Evolutionary conservation across 1,284 basidiomycete species (phyloP), one percentile per base, ranked within the genome.

Genomic region (Phylloboletellus chloephorus): DNA sequence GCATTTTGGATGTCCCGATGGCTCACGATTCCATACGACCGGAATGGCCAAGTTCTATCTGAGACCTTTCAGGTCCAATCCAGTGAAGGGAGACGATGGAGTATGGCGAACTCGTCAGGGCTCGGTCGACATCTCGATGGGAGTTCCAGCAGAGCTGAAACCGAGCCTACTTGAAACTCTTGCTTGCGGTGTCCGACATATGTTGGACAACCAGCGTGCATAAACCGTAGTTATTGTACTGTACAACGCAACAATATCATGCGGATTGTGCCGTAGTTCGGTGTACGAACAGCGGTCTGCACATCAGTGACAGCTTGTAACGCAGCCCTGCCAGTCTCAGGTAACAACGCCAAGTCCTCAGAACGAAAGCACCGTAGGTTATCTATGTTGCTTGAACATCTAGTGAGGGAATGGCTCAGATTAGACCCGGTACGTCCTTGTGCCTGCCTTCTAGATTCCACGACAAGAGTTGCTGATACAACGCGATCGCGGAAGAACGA

Each of bases 321-420:
- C n/a, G n/a, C n/a, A n/a, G n/a, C n/a, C n/a, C n/a, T n/a, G n/a
- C n/a, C n/a, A n/a, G n/a, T n/a, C n/a, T n/a, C n/a, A n/a, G n/a
- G n/a, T n/a, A n/a, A n/a, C n/a, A n/a, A n/a, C n/a, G n/a, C n/a
- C n/a, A n/a, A n/a, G n/a, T n/a, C n/a, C 24, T 26, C 23, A 5
- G 24, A 43, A 31, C 13, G 6, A 33, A 21, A 31, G 4, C 13
- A 26, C 22, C 20, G 5, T 10, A n/a, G 12, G 16, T 16, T 13
- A 25, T 19, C 20, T 7, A 52, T 50, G 35, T 53, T 61, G 9
- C 58, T 76, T n/a, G 60, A 71, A 41, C 49, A 60, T 23, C 66
- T 76, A 17, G 73, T 78, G 11, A 56, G 64, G 7, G 71, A 79
- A 54, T 82, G 79, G 79, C 65, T 82, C 16, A 63, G 60, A 20